These are phyloP conservation scores for Heteromeles arbutifolia DNA, from an alignment of 306 rosid genomes.

Conservation along the genomic window DNA sequence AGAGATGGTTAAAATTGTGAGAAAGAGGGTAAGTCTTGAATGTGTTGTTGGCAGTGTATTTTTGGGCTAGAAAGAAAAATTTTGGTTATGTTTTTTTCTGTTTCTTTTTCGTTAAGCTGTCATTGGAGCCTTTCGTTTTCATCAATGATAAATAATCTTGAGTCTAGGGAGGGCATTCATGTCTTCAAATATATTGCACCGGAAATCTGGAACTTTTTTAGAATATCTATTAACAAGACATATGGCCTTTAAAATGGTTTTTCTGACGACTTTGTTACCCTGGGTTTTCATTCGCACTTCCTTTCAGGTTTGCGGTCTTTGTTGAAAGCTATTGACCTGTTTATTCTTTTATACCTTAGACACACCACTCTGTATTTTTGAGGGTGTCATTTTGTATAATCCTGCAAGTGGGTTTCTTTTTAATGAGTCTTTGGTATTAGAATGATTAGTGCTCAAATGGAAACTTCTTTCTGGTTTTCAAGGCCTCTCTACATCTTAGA, in stretches of 20 bases:
- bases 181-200: background rate
- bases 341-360: background rate
- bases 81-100: conserved; percentile 11
- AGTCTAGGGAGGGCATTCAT: background rate
- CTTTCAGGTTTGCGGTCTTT: background rate
- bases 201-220: background rate
- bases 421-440: background rate
- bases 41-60: conserved; percentile 4
- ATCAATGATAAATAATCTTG: background rate
- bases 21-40: conserved; percentile 67
- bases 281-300: background rate
- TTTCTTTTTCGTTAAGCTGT: background rate
- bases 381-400: background rate
- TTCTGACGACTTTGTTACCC: background rate
- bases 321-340: background rate
- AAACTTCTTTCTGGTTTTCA: background rate
- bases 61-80: background rate
- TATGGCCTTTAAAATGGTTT: background rate
- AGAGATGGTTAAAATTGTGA: conserved; percentile 91
- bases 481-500: background rate
- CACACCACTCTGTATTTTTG: background rate
- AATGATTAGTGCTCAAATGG: background rate
- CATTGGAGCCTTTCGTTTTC: background rate
- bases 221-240: background rate
- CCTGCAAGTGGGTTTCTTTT: background rate